phyloP scores from a whole-genome alignment of 345 rosid species.

The Citrus sp. region DNA sequence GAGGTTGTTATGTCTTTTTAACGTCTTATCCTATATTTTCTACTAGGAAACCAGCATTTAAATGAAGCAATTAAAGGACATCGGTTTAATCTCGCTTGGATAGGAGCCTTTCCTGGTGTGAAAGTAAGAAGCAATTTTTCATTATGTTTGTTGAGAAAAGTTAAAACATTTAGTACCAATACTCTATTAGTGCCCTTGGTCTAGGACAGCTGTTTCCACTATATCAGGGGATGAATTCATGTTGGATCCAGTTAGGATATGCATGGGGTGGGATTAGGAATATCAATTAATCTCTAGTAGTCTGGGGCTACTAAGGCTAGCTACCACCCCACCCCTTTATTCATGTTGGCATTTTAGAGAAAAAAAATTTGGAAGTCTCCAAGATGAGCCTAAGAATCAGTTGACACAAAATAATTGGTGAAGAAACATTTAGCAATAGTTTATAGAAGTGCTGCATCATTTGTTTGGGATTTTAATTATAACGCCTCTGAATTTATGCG shows the following conservation, averaged over 20 bases:
- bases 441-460: neutral
- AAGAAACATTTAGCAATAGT: neutral
- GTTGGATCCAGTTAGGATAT: neutral
- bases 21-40: slow-evolving; percentile 4
- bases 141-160: neutral
- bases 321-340: neutral
- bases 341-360: neutral
- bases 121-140: slow-evolving; percentile 18
- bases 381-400: neutral
- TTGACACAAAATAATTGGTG: neutral
- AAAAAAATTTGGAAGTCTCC: neutral
- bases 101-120: slow-evolving; percentile 28
- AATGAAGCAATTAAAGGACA: slow-evolving; percentile 24
- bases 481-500: neutral
- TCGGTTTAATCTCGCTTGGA: slow-evolving; percentile 36
- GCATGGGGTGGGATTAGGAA: neutral
- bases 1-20: slow-evolving; percentile 9
- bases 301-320: neutral
- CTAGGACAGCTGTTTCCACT: neutral
- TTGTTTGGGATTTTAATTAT: neutral
- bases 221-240: neutral
- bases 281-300: neutral
- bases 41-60: slow-evolving; percentile 24
- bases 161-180: neutral
- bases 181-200: neutral